Evolutionary conservation across 140 eudicot genomes (phyloP), one percentile per base, ranked within the genome.

Genomic region (Bidens hawaiensis): DNA sequence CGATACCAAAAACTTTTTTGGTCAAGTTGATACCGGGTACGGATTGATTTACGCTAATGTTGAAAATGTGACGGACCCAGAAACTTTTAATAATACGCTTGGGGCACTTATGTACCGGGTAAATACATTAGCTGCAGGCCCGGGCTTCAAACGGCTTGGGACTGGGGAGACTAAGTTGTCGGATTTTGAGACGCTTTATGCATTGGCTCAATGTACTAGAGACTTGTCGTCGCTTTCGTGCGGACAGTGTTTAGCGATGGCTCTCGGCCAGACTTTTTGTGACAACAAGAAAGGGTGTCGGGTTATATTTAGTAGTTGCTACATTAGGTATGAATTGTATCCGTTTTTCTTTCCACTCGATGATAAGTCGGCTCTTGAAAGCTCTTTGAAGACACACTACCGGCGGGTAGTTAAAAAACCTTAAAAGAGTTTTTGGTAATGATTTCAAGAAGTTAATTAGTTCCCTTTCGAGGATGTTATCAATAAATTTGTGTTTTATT

Each of bases 321-420:
- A 64, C 68, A 80, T 93, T 26, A 64, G 99, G 21, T 93, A 93
- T 63, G 99, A 93, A 54, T 61, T 82, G 3, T 93, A 93, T 49
- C 99, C 99, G 0, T 85, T 93, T 47, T 93, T 41, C 83, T 88
- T 84, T 56, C 96, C 98, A 30, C 75, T 87, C 3, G 86, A 82
- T 53, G 25, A 74, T 16, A 57, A 80, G 27, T 25, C 31, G 59
- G 64, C 73, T 8, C 76, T 34, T 5, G 82, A 34, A 23, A 62
- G 63, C 68, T 45, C 56, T 9, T 72, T 56, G 6, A 68, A 46
- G 79, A 42, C 72, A 11, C 46, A 75, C 24, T 70, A 77, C 58
- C 16, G 11, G 9, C 59, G 24, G 18, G 40, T 59, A 14, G 45
- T 64, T 17, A 68, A 48, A 15, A 66, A 69, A 72, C 74, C 83